Conservation (phyloP, 1,284 basidiomycete species). For the Phellinidium pouzarii region DNA sequence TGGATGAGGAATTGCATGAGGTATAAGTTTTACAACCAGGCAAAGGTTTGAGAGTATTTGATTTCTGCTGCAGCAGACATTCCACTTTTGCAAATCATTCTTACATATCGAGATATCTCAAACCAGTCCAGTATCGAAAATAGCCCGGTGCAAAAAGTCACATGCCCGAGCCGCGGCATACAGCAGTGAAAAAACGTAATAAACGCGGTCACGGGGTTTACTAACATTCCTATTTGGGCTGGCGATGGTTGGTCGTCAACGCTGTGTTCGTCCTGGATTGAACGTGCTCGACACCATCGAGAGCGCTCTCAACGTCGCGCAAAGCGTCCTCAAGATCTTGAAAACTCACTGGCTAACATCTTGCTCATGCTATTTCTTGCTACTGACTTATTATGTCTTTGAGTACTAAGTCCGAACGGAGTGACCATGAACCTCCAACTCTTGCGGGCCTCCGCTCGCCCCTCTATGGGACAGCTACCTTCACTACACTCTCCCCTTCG, state of each 20-base stretch:
- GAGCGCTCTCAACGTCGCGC: background rate
- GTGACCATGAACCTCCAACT: constrained; percentile 16
- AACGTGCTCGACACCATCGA: constrained; percentile 9
- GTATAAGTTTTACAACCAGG: too few relatives aligned
- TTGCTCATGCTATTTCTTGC: constrained; percentile 10
- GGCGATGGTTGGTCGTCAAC: too few relatives aligned
- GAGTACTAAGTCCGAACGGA: constrained; percentile 16
- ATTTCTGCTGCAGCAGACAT: too few relatives aligned
- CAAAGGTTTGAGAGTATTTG: too few relatives aligned
- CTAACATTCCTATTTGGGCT: too few relatives aligned
- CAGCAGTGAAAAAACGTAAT: too few relatives aligned
- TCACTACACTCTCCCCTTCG: constrained; percentile 38
- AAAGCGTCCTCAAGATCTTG: background rate
- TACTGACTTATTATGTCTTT: constrained; percentile 10
- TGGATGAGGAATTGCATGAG: too few relatives aligned
- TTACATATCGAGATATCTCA: too few relatives aligned
- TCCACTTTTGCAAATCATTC: too few relatives aligned
- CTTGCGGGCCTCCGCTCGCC: constrained; percentile 29
- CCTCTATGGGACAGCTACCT: constrained; percentile 44
- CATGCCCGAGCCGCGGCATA: too few relatives aligned
- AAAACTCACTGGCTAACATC: background rate
- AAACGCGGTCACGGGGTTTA: constrained; percentile 10
- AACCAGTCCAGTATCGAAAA: too few relatives aligned
- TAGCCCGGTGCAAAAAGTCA: too few relatives aligned
- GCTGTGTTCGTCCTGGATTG: background rate